These are phyloP conservation scores for Paecilomyces fulvus DNA, from an alignment of 2,329 filamentous ascomycete species.

Conservation along the genomic window DNA sequence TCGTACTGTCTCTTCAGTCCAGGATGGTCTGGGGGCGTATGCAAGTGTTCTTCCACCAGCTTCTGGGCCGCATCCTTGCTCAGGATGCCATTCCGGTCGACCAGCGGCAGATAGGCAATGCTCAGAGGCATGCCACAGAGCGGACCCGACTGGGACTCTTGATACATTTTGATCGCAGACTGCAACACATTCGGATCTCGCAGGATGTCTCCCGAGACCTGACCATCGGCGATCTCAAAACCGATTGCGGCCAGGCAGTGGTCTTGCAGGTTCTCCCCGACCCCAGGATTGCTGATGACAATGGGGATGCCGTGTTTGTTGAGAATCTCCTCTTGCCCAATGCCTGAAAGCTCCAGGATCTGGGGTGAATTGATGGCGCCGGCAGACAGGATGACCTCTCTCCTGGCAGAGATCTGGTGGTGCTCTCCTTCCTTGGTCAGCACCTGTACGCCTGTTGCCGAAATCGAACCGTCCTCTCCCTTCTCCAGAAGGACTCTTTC, in stretches of 20 bases:
- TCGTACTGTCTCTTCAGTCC: conserved; percentile 7
- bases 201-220: conserved; percentile 16
- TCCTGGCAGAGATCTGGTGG: conserved; percentile 25
- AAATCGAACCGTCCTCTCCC: conserved; percentile 12
- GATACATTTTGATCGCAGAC: conserved; percentile 14
- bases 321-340: conserved; percentile 43
- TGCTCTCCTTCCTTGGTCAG: conserved; percentile 13
- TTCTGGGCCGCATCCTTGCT: conserved; percentile 3
- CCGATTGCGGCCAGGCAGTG: conserved; percentile 29
- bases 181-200: conserved; percentile 13
- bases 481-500: conserved; percentile 37
- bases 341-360: conserved; percentile 53
- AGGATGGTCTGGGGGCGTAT: background rate
- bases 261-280: conserved; percentile 47
- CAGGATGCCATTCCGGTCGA: conserved; percentile 12
- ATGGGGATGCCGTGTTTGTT: conserved; percentile 33
- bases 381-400: conserved; percentile 52
- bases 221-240: conserved; percentile 15
- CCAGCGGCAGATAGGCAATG: conserved; percentile 17
- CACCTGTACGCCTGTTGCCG: conserved; percentile 13
- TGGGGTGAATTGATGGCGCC: conserved; percentile 51
- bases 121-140: conserved; percentile 16
- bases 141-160: conserved; percentile 13
- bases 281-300: conserved; percentile 36
- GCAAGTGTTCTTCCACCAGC: conserved; percentile 2